Base-by-base conservation (phyloP, 345 rosid species). In the Populus deltoides region DNA sequence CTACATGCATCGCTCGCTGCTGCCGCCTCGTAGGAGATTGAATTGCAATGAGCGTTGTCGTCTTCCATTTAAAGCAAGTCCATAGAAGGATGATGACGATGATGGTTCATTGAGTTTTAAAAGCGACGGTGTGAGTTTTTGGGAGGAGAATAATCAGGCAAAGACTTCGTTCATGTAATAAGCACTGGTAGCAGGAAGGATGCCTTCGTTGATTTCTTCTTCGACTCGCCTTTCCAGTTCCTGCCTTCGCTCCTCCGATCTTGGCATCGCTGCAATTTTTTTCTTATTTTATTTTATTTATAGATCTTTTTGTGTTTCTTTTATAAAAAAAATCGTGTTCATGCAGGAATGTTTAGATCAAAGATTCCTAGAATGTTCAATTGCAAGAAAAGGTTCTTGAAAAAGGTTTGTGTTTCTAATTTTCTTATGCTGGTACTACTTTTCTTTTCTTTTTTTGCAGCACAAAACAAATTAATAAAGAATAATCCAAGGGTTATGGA, bases 121-220 rank as follows among this genome's bases (percentile, higher is more conserved):
- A 75, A 75, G 33, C 33, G 63, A 62, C 70, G 5, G 20, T 74
- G 73, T 39, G 33, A 59, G 59, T 68, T 71, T 57, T 51, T 31
- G 71, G 59, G 43, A 75, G 73, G 75, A 62, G 63, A n/a, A 59
- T 13, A n/a, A 59, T 59, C 35, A 47, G 38, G 83, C 62, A 11
- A 41, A 11, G 83, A 81, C 68, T 79, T 77, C 36, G 85, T 92
- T 25, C 92, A 93, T 41, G 94, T 92, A 72, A 83, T 91, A 84
- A 91, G 89, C 76, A 89, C 92, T 66, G 99, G 99, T 31, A 89
- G 99, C 66, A 86, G 93, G 47, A 91, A 81, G 83, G 99, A 93
- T 36, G 87, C 99, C 7, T 82, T 91, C 45, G 83, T 92, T 31
- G 96, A 91, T 82, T 93, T 89, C 66, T 93, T 97, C 79, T 86